Evolutionary conservation across 140 eudicot genomes (phyloP), one percentile per base, ranked within the genome.

Genomic region (Ambrosia hybrid): DNA sequence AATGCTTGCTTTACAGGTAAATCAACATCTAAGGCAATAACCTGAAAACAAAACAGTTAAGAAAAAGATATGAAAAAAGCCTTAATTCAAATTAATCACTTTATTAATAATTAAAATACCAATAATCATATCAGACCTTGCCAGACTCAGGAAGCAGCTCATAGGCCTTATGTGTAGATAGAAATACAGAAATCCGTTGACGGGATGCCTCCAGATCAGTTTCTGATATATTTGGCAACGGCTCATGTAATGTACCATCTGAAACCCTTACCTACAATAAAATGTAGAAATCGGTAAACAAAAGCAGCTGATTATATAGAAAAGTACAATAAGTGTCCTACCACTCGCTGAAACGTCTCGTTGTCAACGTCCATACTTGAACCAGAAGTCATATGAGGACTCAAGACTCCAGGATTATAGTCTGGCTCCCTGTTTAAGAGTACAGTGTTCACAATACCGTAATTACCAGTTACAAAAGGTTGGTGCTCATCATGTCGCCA

Each of bases 131-230:
- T 70, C 83, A 72, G 34, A 90, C 99, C 99, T 94, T 94, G 83
- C 99, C 95, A 46, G 99, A 94, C 78, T 88, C 97, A 0, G 99
- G 99, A 76, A 94, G 97, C 83, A 94, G 72, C 89, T 94, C 99
- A 79, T 94, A 90, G 46, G 91, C 96, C 78, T 83, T 83, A 78
- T 85, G 96, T 78, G 95, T 80, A 34, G 97, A 86, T 81, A 94
- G 62, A 75, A 85, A 90, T 52, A 61, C 78, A 76, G 97, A 85
- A 53, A 94, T 75, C 60, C 91, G 87, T 2, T 83, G 95, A 39
- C 97, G 88, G 37, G 99, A 88, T 11, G 86, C 84, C 81, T 85
- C 91, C 78, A 94, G 71, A 73, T 90, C 97, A 64, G 94, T 79
- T 45, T 86, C 90, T 71, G 99, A 84, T 65, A 87, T 83, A 76